phyloP scores from a whole-genome alignment of 1,284 basidiomycete species.

The Boletus semigastroideus region DNA sequence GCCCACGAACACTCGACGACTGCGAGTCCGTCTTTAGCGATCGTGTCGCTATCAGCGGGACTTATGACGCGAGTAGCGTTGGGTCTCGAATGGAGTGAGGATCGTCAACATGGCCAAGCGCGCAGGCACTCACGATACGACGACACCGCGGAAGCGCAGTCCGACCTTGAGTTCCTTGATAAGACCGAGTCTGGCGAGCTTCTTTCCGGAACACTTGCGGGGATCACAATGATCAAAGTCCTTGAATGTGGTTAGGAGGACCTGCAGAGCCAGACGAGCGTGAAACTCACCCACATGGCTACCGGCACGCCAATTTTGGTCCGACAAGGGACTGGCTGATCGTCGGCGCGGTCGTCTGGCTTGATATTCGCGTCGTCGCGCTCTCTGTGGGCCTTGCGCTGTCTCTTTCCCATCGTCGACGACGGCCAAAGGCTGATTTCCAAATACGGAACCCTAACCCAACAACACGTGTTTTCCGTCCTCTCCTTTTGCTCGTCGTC shows the following conservation, averaged over 20 bases:
- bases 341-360: background rate
- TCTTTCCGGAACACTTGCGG: constrained; percentile 92
- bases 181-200: constrained; percentile 82
- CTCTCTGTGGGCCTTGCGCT: too few species aligned
- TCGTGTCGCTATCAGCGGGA: constrained; percentile 82
- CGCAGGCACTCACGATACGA: constrained; percentile 76
- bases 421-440: background rate
- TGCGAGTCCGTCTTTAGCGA: constrained; percentile 78
- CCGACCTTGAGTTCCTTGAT: constrained; percentile 86
- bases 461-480: constrained; percentile 29
- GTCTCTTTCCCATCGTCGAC: constrained; percentile 13
- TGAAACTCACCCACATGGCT: constrained; percentile 81
- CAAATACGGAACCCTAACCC: constrained; percentile 29
- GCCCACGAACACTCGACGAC: constrained; percentile 99
- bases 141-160: constrained; percentile 86
- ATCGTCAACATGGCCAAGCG: background rate
- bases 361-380: background rate
- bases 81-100: constrained; percentile 56
- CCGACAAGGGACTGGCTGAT: background rate
- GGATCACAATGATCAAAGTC: constrained; percentile 99
- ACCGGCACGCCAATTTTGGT: constrained; percentile 58
- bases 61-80: constrained; percentile 82
- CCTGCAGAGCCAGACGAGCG: background rate
- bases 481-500: background rate
- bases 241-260: constrained; percentile 38